Base-by-base conservation (phyloP, 495 filamentous ascomycete species). In the Symbiotaphrina buchneri region DNA sequence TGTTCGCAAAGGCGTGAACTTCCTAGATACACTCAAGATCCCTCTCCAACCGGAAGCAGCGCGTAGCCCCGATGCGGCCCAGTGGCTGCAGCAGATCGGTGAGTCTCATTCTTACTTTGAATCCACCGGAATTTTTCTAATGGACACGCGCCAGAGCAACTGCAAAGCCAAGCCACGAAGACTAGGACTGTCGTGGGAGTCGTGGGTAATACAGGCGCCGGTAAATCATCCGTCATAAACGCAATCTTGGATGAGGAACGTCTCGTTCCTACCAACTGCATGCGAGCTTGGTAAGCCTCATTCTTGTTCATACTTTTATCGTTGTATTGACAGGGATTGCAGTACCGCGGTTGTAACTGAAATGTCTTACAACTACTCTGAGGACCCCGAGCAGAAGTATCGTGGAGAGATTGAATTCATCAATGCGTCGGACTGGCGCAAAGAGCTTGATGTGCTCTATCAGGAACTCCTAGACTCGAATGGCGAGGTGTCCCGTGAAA, bases 391-490 rank as follows among this genome's bases (percentile, higher is more conserved):
- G 0, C 36, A 47, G 18, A 53, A 43, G 29, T 78, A 74, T 44
- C 50, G 52, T 15, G 71, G 71, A n/a, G 58, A 68, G 34, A 58
- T 78, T 26, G 63, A 74, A 34, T 75, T 75, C 47, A 64, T 76
- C 28, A 45, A 46, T 8, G 22, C 27, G 0, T 42, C 52, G 2
- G 66, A 75, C n/a, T 76, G 68, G 65, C 37, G 54, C 22, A 54
- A 49, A 7, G 71, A 77, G 34, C 45, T 75, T 0, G 19, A 47
- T 5, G 35, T 50, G 2, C 37, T 67, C n/a, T 59, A 62, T 14
- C 40, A 43, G n/a, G 70, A 74, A 30, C 49, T 75, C 2, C 34
- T 59, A 4, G 65, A 69, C 34, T 33, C 41, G 4, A 41, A 44
- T 15, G 58, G 51, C 8, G 45, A 54, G 7, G 42, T 63, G 0